Evolutionary conservation across 106 monocot genomes (phyloP).

Genomic region (Dioscorea dumetorum): DNA sequence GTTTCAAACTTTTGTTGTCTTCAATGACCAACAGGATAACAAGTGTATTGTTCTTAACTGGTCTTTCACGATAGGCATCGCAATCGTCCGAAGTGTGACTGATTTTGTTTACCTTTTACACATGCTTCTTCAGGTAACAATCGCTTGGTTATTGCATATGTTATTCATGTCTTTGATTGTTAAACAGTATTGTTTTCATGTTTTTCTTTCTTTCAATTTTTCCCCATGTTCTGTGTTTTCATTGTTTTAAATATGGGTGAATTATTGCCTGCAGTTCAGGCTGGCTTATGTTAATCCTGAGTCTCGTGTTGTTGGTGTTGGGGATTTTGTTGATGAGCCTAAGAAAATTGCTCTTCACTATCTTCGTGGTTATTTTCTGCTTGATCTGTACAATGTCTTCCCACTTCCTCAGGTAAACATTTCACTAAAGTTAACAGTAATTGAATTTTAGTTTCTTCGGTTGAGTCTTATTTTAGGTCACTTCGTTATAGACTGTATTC

Average conservation of each 20-base stretch:
- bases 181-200: no score
- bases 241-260: neutral
- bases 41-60: conserved; percentile 27
- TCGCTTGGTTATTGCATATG: no score
- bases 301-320: conserved; percentile 73
- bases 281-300: conserved; percentile 81
- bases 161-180: no score
- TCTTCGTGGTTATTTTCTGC: conserved; percentile 59
- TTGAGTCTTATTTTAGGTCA: no score
- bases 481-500: no score
- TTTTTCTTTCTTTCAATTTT: no score
- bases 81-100: conserved; percentile 28
- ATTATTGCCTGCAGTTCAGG: conserved; percentile 58
- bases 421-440: no score
- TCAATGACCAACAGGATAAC: conserved; percentile 5
- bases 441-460: no score
- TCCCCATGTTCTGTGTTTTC: no score
- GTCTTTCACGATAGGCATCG: conserved; percentile 22
- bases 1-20: no score
- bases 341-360: conserved; percentile 78
- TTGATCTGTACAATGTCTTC: conserved; percentile 64
- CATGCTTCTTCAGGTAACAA: conserved; percentile 30
- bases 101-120: conserved; percentile 34
- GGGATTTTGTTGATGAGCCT: conserved; percentile 71
- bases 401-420: conserved; percentile 75